These are phyloP conservation scores for Eimeria praecox DNA, from an alignment of 169 alveolate species.

Conservation along the genomic window DNA sequence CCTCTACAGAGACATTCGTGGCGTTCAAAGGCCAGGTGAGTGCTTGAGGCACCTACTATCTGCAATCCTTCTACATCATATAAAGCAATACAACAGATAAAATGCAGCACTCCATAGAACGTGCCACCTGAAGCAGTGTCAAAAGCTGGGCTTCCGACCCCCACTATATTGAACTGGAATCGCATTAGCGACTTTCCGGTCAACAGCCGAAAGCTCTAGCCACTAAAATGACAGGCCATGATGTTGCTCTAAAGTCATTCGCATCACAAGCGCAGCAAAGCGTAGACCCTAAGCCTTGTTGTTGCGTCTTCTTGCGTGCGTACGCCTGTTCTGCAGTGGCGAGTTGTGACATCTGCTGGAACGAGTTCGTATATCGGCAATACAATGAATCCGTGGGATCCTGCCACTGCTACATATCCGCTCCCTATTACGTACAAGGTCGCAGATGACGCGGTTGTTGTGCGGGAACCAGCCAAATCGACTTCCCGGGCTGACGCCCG, in stretches of 20 bases:
- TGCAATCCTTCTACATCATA: neutral
- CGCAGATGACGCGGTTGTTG: constrained; percentile 40
- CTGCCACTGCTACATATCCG: constrained; percentile 61
- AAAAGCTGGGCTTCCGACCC: too few relatives aligned
- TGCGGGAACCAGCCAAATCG: neutral
- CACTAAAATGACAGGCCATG: too few relatives aligned
- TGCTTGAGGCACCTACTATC: neutral
- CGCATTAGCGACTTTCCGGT: too few relatives aligned
- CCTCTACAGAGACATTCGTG: constrained; percentile 59
- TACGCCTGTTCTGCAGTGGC: constrained; percentile 37
- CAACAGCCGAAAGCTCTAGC: too few relatives aligned
- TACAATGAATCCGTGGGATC: constrained; percentile 66
- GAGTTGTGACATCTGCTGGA: constrained; percentile 68
- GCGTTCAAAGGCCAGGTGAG: constrained; percentile 65
- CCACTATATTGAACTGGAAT: too few relatives aligned
- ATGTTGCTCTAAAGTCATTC: too few relatives aligned
- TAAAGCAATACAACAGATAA: neutral
- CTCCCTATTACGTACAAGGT: constrained; percentile 57
- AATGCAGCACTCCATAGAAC: neutral
- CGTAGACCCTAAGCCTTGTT: neutral
- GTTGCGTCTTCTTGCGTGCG: neutral
- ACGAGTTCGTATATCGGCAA: constrained; percentile 54
- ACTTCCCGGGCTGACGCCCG: constrained; percentile 49
- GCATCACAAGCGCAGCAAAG: too few relatives aligned
- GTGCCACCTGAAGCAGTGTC: neutral